Conservation (phyloP, 2,329 filamentous ascomycete species). For the Sclerotinia borealis region DNA sequence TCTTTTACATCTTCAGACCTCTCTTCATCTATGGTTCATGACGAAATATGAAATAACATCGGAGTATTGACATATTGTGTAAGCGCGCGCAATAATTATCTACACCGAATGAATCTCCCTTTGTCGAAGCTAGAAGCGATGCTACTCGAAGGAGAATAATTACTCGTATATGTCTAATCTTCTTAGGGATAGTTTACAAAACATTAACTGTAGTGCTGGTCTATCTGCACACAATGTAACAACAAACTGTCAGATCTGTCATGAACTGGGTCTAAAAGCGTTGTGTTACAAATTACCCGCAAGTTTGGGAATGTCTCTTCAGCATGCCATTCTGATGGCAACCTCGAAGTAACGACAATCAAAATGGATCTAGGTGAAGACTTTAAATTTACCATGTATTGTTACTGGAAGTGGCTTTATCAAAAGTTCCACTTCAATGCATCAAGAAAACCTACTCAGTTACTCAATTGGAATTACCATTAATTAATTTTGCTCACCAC, state of each 20-base stretch:
- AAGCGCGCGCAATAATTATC: slow-evolving; percentile 11
- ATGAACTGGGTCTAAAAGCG: not conserved
- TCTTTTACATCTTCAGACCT: not conserved
- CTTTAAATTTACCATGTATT: not conserved
- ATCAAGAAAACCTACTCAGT: not conserved
- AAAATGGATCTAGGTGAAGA: slow-evolving; percentile 1
- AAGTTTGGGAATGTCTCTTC: slow-evolving; percentile 12
- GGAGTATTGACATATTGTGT: not conserved
- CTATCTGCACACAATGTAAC: not conserved
- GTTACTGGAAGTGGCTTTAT: not conserved
- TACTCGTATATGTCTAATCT: not conserved
- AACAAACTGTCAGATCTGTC: slow-evolving; percentile 4
- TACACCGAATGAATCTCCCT: not conserved
- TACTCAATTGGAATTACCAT: slow-evolving; percentile 6
- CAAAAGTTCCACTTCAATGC: not conserved
- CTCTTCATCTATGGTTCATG: not conserved
- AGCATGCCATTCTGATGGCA: not conserved
- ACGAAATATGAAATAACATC: not conserved
- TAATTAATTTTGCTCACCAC: not conserved
- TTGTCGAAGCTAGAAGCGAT: not conserved
- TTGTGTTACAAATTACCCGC: slow-evolving; percentile 11
- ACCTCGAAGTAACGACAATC: not conserved
- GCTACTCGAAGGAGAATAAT: not conserved
- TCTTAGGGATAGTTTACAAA: not conserved
- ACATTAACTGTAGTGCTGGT: not conserved